Percentiles rank a stretch among this genome's conserved stretches.
Evolutionary conservation across 176 grass and related monocot species (phyloP).

Genomic region (Carex parvula): DNA sequence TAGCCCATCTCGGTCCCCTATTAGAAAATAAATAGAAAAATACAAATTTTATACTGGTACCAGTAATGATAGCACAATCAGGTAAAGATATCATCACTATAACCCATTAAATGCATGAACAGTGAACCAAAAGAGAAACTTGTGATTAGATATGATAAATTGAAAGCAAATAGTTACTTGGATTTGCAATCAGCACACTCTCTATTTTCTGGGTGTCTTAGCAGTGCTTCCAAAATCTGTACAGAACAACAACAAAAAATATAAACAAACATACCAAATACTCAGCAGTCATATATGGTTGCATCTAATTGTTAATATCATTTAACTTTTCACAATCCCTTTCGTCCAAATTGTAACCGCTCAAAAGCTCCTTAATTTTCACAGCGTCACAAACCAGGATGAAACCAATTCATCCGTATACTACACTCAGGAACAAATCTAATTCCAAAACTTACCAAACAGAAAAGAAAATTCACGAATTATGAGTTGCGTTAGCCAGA

Average conservation of each 20-base stretch:
- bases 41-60: not conserved
- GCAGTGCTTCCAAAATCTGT: conserved; percentile 79
- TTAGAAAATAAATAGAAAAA: conserved; percentile 22
- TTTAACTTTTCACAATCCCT: not conserved
- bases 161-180: conserved; percentile 56
- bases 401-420: not conserved
- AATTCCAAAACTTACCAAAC: not conserved
- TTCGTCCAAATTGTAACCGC: not conserved
- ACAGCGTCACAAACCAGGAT: not conserved
- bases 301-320: not conserved
- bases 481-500: not conserved
- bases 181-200: conserved; percentile 97
- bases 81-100: not conserved
- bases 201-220: conserved; percentile 74
- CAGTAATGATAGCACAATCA: not conserved
- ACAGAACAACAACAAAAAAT: conserved; percentile 3
- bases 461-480: not conserved
- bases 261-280: conserved; percentile 3
- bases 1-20: conserved; percentile 97
- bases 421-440: not conserved
- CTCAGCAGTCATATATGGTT: not conserved
- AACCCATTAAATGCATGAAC: not conserved
- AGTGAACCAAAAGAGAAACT: not conserved
- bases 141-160: not conserved
- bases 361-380: not conserved